Conservation (phyloP, 805 yeast species). For the Lachancea fermentati region DNA sequence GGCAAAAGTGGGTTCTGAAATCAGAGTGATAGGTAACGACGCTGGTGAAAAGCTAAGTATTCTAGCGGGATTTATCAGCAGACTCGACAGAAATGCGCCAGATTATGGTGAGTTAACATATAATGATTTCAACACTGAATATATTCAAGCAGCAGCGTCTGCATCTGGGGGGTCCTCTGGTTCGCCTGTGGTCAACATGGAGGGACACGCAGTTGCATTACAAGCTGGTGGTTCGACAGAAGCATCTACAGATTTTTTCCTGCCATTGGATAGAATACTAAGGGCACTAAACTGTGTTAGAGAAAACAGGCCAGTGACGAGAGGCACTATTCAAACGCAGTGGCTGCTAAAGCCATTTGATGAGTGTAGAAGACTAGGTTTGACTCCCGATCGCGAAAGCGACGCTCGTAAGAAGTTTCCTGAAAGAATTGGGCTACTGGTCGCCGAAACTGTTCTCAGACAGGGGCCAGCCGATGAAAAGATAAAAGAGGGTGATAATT, state of each 20-base stretch:
- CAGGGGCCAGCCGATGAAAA: conserved; percentile 75
- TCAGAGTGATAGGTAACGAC: conserved; percentile 93
- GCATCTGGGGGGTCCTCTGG: conserved; percentile 97
- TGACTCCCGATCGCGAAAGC: conserved; percentile 67
- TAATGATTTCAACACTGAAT: conserved; percentile 90
- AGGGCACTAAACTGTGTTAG: conserved; percentile 79
- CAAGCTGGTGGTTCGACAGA: conserved; percentile 93
- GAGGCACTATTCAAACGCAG: conserved; percentile 91
- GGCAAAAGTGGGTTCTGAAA: conserved; percentile 88
- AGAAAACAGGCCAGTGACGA: conserved; percentile 49
- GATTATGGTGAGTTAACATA: conserved; percentile 85
- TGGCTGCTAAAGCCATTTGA: conserved; percentile 86
- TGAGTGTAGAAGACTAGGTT: conserved; percentile 83
- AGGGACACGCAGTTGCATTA: conserved; percentile 82
- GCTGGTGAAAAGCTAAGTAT: conserved; percentile 92
- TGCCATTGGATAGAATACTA: conserved; percentile 77
- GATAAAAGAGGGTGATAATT: conserved; percentile 80
- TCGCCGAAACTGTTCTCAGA: conserved; percentile 76
- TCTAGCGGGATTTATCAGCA: conserved; percentile 69
- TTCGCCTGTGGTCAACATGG: conserved; percentile 88
- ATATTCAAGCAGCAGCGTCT: conserved; percentile 92
- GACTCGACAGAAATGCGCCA: conserved; percentile 91
- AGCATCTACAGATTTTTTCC: conserved; percentile 87
- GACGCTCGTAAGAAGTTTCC: conserved; percentile 66
- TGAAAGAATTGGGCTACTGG: conserved; percentile 69